Conservation (phyloP, 2,329 filamentous ascomycete species). For the Penicillium sp. region DNA sequence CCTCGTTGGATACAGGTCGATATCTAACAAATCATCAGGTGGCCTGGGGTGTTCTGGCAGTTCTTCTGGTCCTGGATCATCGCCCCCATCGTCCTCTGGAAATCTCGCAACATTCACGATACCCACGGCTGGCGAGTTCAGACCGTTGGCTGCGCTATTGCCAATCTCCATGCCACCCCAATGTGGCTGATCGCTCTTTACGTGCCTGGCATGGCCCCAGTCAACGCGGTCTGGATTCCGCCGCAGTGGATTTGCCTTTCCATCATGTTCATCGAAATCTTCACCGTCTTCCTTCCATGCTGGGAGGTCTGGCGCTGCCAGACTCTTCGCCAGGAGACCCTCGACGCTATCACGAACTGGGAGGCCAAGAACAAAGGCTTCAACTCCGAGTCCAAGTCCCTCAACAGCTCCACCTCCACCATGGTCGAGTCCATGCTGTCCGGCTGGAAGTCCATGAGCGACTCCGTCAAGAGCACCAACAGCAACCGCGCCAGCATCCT, state of each 20-base stretch:
- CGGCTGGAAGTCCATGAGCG: conserved; percentile 31
- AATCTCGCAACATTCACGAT: conserved; percentile 60
- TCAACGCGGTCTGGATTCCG: conserved; percentile 58
- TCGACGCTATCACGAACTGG: conserved; percentile 40
- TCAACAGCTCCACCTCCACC: conserved; percentile 30
- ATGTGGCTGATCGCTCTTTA: conserved; percentile 62
- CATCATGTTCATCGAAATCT: conserved; percentile 62
- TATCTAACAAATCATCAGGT: conserved; percentile 5
- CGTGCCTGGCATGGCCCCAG: conserved; percentile 50
- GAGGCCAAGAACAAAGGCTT: conserved; percentile 34
- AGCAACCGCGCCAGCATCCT: conserved; percentile 50
- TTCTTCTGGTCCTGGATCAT: conserved; percentile 23
- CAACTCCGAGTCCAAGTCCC: conserved; percentile 26
- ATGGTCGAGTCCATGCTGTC: conserved; percentile 30
- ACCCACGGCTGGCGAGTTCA: conserved; percentile 65
- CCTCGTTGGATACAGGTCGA: neutral
- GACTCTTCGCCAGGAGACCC: conserved; percentile 34
- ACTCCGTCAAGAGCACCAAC: conserved; percentile 38
- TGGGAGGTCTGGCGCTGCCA: conserved; percentile 51
- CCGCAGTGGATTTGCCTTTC: conserved; percentile 62
- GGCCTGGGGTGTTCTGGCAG: conserved; percentile 32
- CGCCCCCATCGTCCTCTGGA: conserved; percentile 51
- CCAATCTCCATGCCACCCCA: conserved; percentile 60
- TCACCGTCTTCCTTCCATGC: conserved; percentile 62
- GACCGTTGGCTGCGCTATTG: conserved; percentile 53